Base-by-base conservation (phyloP, 768 basidiomycete genomes). In the Artomyces pyxidatus region DNA sequence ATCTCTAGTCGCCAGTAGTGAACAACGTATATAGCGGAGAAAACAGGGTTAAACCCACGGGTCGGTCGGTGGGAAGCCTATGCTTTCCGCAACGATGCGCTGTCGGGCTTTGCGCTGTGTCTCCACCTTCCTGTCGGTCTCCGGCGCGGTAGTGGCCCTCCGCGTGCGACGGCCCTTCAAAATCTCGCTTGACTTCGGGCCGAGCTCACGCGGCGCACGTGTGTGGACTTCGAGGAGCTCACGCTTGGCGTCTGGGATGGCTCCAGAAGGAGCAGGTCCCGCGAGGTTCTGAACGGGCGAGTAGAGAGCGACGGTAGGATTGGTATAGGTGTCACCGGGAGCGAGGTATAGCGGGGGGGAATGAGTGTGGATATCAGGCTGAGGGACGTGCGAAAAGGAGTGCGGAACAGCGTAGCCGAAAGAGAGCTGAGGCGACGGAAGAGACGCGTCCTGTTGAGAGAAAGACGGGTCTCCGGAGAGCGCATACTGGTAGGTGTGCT, bases 151-250 rank as follows among this genome's bases (percentile, higher is more conserved):
- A 32, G 23, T 45, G n/a, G 58, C 45, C 32, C 45, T 47, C 37
- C 56, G 58, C 10, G 59, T 52, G 1, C 67, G 60, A 19, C 77
- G 63, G 37, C 80, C 71, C 25, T 67, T 65, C 43, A 85, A 72
- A 25, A 85, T 66, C 55, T 84, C 81, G 30, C 76, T 77, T 1
- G 83, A 83, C 1, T 83, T 85, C 1, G 75, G 83, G 55, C 85
- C 82, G 16, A 56, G 56, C 37, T 52, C 53, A 22, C 58, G 61
- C 4, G 63, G 62, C 1, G 55, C 59, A 26, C 56, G 49, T 19
- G 55, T 52, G 48, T 56, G 50, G 22, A 54, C 48, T 14, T 56
- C 48, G 19, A 54, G 55, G 50, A 55, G 48, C 37, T 54, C 47
- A 1, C 49, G 55, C 16, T 48, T 37, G n/a, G 37, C 29, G 4